A percentile compares a stretch with the other conserved stretches of the same genome.
phyloP scores from a whole-genome alignment of 1,284 basidiomycete genomes.

The Malassezia pachydermatis region DNA sequence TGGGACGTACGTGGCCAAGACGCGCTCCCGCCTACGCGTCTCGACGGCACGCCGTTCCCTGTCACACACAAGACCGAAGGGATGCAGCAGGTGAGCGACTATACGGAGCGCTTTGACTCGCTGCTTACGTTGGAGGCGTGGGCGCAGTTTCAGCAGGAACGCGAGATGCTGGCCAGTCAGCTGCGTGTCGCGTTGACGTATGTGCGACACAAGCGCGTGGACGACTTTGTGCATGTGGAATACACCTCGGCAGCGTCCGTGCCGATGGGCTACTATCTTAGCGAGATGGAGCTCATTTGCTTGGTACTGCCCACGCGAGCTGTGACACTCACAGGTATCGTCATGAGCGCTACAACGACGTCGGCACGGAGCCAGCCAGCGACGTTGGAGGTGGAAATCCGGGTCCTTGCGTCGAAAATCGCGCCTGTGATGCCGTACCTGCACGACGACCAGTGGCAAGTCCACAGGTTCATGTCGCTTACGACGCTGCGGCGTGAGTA shows the following conservation, averaged over 20 bases:
- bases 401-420: conserved; percentile 12
- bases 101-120: conserved; percentile 69
- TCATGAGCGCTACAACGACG: neutral
- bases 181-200: neutral
- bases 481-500: conserved; percentile 88
- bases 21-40: conserved; percentile 46
- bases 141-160: conserved; percentile 72
- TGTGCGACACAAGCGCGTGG: conserved; percentile 2
- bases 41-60: conserved; percentile 47
- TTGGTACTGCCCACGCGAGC: neutral
- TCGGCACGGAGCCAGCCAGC: neutral
- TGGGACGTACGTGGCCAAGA: conserved; percentile 74
- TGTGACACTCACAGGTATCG: neutral
- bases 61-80: conserved; percentile 48
- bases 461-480: conserved; percentile 76
- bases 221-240: conserved; percentile 59
- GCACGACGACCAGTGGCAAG: conserved; percentile 55
- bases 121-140: conserved; percentile 84
- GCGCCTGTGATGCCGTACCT: conserved; percentile 3
- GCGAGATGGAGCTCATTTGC: conserved; percentile 13
- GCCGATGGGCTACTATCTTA: neutral
- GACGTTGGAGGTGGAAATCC: neutral
- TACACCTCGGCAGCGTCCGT: neutral
- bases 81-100: conserved; percentile 59
- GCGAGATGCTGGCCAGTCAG: conserved; percentile 52